These are phyloP conservation scores for Argentina anserina DNA, from an alignment of 306 rosid species.

Conservation along the genomic window DNA sequence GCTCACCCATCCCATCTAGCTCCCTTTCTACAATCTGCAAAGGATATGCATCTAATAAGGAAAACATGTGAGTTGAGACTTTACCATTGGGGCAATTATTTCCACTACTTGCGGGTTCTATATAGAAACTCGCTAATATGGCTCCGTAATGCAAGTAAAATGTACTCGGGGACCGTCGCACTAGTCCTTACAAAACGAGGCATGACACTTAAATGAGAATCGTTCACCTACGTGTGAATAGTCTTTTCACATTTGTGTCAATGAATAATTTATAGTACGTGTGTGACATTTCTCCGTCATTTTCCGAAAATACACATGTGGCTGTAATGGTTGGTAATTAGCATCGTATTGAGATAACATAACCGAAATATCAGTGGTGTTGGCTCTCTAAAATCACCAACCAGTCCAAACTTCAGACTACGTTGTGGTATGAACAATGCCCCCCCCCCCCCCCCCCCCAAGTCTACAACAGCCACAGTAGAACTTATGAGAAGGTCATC, in stretches of 20 bases:
- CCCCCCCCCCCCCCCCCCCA: no score
- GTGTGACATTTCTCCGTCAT: not conserved
- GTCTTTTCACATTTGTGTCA: no score
- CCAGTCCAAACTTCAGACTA: not conserved
- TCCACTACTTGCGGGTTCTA: no score
- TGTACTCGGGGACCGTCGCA: not conserved
- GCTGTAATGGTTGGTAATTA: not conserved
- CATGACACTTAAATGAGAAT: no score
- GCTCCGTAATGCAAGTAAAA: not conserved
- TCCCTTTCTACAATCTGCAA: not conserved
- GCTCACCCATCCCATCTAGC: not conserved
- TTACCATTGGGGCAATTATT: no score
- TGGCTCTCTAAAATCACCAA: not conserved
- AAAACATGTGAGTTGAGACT: not conserved
- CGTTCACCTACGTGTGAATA: no score
- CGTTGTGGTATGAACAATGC: not conserved
- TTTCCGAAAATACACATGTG: not conserved
- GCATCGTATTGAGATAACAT: not conserved
- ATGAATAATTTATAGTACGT: no score
- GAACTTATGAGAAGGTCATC: not conserved
- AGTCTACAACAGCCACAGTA: not conserved
- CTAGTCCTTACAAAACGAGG: no score
- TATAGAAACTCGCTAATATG: no score
- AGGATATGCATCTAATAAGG: not conserved
- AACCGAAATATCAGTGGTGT: not conserved